A percentile compares a stretch with the other conserved stretches of the same genome.
These are phyloP conservation scores for Antrodiella citrinella DNA, from an alignment of 768 basidiomycete genomes.

Conservation along the genomic window DNA sequence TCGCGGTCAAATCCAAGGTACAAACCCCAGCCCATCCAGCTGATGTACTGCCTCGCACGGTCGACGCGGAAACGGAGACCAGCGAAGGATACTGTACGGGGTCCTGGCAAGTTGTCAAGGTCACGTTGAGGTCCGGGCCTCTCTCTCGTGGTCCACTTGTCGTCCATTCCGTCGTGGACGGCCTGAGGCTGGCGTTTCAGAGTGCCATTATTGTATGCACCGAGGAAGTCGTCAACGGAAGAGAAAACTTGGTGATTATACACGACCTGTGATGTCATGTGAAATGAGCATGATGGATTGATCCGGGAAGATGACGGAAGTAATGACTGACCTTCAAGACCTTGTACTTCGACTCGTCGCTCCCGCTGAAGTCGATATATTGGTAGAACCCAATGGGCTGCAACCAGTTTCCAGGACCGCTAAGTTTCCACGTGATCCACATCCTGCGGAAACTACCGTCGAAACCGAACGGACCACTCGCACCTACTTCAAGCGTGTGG, in stretches of 20 bases:
- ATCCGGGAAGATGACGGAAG: background rate
- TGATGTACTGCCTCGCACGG: slow-evolving; percentile 41
- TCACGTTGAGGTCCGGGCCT: slow-evolving; percentile 35
- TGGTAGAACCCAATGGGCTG: slow-evolving; percentile 48
- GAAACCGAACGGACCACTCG: slow-evolving; percentile 45
- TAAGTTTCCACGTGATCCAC: slow-evolving; percentile 45
- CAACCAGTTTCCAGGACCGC: slow-evolving; percentile 43
- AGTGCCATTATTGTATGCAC: slow-evolving; percentile 45
- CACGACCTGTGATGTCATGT: slow-evolving; percentile 30
- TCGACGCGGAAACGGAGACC: slow-evolving; percentile 54
- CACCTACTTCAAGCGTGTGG: slow-evolving; percentile 41
- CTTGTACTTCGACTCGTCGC: slow-evolving; percentile 43
- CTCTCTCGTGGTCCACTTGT: slow-evolving; percentile 39
- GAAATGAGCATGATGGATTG: background rate
- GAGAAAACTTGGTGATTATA: slow-evolving; percentile 55
- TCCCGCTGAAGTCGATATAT: slow-evolving; percentile 50
- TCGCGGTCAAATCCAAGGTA: slow-evolving; percentile 58
- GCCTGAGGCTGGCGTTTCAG: slow-evolving; percentile 33
- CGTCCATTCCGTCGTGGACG: slow-evolving; percentile 25
- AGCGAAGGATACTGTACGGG: slow-evolving; percentile 52
- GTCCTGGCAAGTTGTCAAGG: slow-evolving; percentile 58
- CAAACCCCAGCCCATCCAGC: slow-evolving; percentile 62
- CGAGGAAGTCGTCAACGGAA: slow-evolving; percentile 38
- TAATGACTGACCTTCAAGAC: slow-evolving; percentile 34
- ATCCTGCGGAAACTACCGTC: slow-evolving; percentile 52